phyloP scores from a whole-genome alignment of 805 yeast species.

The Yarrowia porcina region DNA sequence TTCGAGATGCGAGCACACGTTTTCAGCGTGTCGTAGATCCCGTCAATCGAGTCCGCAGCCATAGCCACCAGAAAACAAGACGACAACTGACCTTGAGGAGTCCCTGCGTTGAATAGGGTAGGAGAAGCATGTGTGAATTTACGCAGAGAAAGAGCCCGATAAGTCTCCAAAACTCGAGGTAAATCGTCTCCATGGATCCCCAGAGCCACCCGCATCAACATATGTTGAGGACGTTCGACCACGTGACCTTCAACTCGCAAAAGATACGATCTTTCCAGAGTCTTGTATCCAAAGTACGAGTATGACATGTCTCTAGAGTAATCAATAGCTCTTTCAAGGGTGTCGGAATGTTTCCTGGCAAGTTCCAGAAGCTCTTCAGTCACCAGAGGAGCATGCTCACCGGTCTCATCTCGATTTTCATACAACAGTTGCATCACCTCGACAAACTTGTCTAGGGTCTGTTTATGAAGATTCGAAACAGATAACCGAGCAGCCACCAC shows the following conservation, averaged over 20 bases:
- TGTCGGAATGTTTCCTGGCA: conserved; percentile 56
- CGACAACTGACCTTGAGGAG: conserved; percentile 73
- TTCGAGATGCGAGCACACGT: conserved; percentile 85
- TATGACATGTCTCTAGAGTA: conserved; percentile 66
- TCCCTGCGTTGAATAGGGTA: conserved; percentile 86
- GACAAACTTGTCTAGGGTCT: conserved; percentile 75
- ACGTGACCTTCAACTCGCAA: conserved; percentile 53
- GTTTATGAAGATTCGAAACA: conserved; percentile 81
- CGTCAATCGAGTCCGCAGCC: conserved; percentile 90
- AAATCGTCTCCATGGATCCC: conserved; percentile 76
- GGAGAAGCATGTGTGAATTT: conserved; percentile 93
- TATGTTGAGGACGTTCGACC: conserved; percentile 83
- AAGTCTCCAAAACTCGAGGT: conserved; percentile 66
- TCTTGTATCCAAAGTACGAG: conserved; percentile 83
- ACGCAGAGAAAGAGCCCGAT: conserved; percentile 74
- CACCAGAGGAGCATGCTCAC: conserved; percentile 57
- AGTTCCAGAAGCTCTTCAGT: conserved; percentile 56
- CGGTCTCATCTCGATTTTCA: conserved; percentile 66
- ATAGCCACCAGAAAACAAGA: conserved; percentile 87
- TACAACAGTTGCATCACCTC: conserved; percentile 64
- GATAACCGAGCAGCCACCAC: conserved; percentile 81
- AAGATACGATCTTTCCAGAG: conserved; percentile 75
- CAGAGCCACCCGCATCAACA: conserved; percentile 82
- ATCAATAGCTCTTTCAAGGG: conserved; percentile 63
- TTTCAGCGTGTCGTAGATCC: conserved; percentile 82